phyloP scores from a whole-genome alignment of 768 basidiomycete species.

The Russula sp. region DNA sequence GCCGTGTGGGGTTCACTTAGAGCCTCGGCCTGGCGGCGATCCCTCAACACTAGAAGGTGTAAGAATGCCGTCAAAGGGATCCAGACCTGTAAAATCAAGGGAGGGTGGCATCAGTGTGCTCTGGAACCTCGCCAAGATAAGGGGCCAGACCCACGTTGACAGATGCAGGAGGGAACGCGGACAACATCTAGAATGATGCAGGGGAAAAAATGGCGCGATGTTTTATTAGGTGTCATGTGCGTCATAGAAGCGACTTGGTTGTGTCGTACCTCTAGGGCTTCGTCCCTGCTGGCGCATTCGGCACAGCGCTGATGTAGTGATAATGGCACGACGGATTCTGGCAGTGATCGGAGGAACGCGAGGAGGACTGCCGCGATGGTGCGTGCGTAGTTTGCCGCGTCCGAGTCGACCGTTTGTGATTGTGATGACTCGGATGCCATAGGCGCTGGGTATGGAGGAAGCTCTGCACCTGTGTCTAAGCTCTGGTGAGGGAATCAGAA shows the following conservation, averaged over 20 bases:
- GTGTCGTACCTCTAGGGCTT: constrained; percentile 62
- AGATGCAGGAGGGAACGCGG: constrained; percentile 20
- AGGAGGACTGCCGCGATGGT: constrained; percentile 57
- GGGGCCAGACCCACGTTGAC: constrained; percentile 26
- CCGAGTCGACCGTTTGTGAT: constrained; percentile 31
- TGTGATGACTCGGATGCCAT: constrained; percentile 31
- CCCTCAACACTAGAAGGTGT: constrained; percentile 23
- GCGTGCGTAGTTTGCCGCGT: constrained; percentile 30
- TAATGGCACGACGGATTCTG: constrained; percentile 61
- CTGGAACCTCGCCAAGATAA: background rate
- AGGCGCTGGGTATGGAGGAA: constrained; percentile 44
- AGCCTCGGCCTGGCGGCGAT: background rate
- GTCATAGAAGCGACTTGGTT: background rate
- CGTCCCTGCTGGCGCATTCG: constrained; percentile 54
- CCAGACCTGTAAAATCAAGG: constrained; percentile 23
- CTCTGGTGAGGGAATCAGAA: constrained; percentile 43
- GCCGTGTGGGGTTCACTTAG: background rate
- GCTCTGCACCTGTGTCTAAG: constrained; percentile 66
- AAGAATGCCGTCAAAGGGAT: constrained; percentile 28
- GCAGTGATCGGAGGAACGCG: constrained; percentile 53
- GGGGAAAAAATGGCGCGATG: background rate
- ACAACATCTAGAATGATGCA: constrained; percentile 20
- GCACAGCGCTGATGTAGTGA: constrained; percentile 53
- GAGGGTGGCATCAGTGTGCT: background rate
- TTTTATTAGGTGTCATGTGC: background rate